Evolutionary conservation across 352 stramenopile genomes (phyloP), one percentile per base, ranked within the genome.

Genomic region (Phytophthora pinifolia): DNA sequence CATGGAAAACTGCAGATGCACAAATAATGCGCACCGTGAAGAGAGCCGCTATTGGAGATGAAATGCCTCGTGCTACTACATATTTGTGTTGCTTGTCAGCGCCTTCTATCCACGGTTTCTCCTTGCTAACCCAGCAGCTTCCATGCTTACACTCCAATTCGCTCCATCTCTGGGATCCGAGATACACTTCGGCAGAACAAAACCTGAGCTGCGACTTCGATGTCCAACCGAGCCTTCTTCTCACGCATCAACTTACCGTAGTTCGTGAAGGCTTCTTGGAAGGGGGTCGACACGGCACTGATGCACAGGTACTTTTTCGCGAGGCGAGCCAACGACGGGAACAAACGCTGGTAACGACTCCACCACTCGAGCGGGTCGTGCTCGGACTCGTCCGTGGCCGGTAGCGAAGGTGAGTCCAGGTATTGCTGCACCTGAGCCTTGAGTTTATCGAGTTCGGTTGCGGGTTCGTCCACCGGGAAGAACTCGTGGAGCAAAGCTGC

Each of bases 301-400:
- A 93, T 86, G 52, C 80, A 89, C 18, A 93, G 44, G 52, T 86
- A 89, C 43, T 85, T 83, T 49, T 83, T 87, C 3, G 83, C 80
- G 3, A 91, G 69, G 42, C 82, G 80, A 12, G 83, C 76, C 13
- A 93, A 54, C 20, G 67, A 79, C 25, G 80, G 80, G 41, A 90
- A 89, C 32, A 78, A 65, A 5, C 79, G 80, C 32, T 83, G 74
- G 32, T 91, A 88, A 3, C 81, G 76, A 58, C 73, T 86, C 83
- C 83, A 93, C 83, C 83, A 93, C 44, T 88, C 80, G 2, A 93
- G 65, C n/a, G 80, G 80, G 29, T 93, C 83, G 46, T 86, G 86
- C 49, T 88, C 82, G 33, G 62, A 73, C 44, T 89, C 73, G 51
- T 89, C 76, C 3, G 79, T 87, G 4, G 80, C 71, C 7, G 80